Conservation (phyloP, 2,329 filamentous ascomycete species). For the Xylaria hypoxylon region DNA sequence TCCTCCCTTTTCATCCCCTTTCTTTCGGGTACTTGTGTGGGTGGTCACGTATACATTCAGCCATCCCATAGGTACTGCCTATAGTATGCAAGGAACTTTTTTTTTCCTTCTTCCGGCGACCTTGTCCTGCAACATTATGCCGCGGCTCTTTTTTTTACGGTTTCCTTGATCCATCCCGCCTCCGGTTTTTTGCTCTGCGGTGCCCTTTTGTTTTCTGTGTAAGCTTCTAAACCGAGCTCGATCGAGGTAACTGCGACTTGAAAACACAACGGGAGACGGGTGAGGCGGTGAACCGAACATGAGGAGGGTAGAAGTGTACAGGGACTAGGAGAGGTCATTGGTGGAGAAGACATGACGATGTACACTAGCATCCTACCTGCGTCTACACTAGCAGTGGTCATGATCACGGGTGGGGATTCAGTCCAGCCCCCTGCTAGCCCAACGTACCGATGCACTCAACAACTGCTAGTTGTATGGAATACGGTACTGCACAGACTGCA, state of each 20-base stretch:
- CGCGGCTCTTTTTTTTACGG: conserved; percentile 5
- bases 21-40: conserved; percentile 11
- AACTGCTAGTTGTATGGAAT: conserved; percentile 5
- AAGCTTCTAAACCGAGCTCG: not conserved
- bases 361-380: conserved; percentile 16
- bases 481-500: not conserved
- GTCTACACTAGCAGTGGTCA: too few relatives aligned
- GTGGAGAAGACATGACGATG: conserved; percentile 30
- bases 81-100: conserved; percentile 36
- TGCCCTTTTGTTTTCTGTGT: not conserved
- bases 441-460: conserved; percentile 30
- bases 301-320: conserved; percentile 12
- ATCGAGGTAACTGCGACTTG: not conserved
- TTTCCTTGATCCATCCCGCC: not conserved
- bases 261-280: not conserved
- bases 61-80: not conserved
- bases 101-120: conserved; percentile 9
- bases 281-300: conserved; percentile 34
- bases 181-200: not conserved
- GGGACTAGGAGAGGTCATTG: conserved; percentile 2
- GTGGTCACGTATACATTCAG: conserved; percentile 11
- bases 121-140: conserved; percentile 2
- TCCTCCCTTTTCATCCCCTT: conserved; percentile 18
- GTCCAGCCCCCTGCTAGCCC: conserved; percentile 25
- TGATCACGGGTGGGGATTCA: conserved; percentile 26